A percentile compares a stretch with the other conserved stretches of the same genome.
Evolutionary conservation across 2,329 filamentous ascomycete species (phyloP).

Genomic region (Amesomyces nigricolor): DNA sequence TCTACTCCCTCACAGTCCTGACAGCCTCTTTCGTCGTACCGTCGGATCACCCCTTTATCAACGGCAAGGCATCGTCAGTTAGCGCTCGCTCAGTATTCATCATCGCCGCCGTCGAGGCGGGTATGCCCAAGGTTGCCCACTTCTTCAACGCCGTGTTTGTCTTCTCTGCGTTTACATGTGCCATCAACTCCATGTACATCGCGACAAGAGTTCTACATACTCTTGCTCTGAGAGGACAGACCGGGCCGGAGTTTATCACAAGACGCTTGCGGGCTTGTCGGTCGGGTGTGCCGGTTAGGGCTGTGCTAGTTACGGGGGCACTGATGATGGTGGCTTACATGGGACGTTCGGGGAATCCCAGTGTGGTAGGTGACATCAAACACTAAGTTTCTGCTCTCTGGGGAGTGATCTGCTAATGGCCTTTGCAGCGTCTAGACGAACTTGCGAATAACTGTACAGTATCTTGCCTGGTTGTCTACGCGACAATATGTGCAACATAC

Average conservation of each 20-base stretch:
- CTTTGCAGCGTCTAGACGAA: conserved; percentile 32
- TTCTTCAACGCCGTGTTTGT: conserved; percentile 37
- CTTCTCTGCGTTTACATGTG: conserved; percentile 35
- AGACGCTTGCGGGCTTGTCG: conserved; percentile 33
- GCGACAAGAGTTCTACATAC: conserved; percentile 35
- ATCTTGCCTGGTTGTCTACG: conserved; percentile 37
- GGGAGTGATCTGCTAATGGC: conserved; percentile 9
- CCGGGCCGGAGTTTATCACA: conserved; percentile 38
- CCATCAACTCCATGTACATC: conserved; percentile 36
- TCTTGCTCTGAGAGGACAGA: conserved; percentile 34
- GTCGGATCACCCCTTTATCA: conserved; percentile 36
- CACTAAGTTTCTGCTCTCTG: too few relatives aligned
- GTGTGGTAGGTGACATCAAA: too few relatives aligned
- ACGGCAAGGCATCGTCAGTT: conserved; percentile 34
- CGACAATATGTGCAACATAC: conserved; percentile 37
- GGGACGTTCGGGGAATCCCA: conserved; percentile 34
- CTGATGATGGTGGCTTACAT: conserved; percentile 37
- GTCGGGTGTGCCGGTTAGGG: conserved; percentile 35
- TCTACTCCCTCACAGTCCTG: conserved; percentile 27
- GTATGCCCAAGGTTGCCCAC: conserved; percentile 32
- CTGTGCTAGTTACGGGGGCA: conserved; percentile 36
- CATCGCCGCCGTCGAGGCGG: conserved; percentile 35
- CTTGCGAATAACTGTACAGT: conserved; percentile 36
- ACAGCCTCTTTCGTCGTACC: conserved; percentile 33
- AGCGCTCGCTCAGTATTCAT: conserved; percentile 33